Base-by-base conservation (phyloP, 1,284 basidiomycete genomes). In the Leccinum pachyderme region DNA sequence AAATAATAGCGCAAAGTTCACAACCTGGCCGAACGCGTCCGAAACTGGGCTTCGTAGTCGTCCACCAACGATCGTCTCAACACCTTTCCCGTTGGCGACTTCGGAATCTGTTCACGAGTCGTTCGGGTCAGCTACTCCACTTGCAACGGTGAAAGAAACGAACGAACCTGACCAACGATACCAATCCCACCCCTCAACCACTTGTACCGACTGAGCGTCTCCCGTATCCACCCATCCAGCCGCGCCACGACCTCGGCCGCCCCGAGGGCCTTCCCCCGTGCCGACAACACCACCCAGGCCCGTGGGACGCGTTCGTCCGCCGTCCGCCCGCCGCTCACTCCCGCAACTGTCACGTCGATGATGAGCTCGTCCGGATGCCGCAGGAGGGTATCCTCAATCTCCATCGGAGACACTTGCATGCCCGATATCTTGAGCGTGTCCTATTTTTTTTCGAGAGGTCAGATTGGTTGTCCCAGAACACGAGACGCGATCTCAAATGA, bases 381-480 rank as follows among this genome's bases (percentile, higher is more conserved):
- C 24, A 83, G 74, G 0, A 89, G 70, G 15, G 78, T 77, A 28
- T 82, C 75, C 65, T 90, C 88, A 45, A 91, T 85, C 64, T 91
- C 87, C 9, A 80, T 77, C 0, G 89, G 88, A 0, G 88, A 87
- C 0, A 90, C 88, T 68, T 91, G 89, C 43, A 75, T 75, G 7
- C 89, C 87, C 0, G 86, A 88, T 6, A 90, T 77, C 63, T 90
- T 89, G 9, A 90, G 74, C 0, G 81, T 88, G 63, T 88, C 87
- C 83, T 88, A 51, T 46, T 8, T 18, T 15, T 27, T 29, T 27
- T 28, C 7, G 18, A 9, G 7, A 11, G 0, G 24, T 67, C 47
- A 65, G 57, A 44, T 46, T n/a, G 44, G 11, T 9, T 41, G 11
- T 22, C 2, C 18, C 39, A 44, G 43, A 7, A 44, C 13, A 18